These are phyloP conservation scores for Vitis amurensis DNA, from an alignment of 164 flowering plant genomes.

Conservation along the genomic window DNA sequence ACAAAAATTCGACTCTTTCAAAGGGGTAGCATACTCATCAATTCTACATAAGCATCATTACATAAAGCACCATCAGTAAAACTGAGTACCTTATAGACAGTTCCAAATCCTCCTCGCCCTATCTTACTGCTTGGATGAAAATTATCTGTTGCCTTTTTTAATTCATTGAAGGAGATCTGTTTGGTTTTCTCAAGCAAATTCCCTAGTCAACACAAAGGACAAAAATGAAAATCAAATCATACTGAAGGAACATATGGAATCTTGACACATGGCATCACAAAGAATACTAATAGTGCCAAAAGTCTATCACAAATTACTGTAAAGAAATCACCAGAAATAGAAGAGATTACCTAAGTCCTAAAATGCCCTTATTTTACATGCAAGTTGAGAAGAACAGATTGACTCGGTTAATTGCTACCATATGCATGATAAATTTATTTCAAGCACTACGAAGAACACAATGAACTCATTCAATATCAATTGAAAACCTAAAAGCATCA, in stretches of 20 bases:
- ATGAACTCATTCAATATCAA: too few species aligned
- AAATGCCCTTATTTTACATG: too few species aligned
- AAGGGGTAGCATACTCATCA: neutral
- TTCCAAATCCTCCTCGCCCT: constrained; percentile 83
- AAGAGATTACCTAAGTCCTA: too few species aligned
- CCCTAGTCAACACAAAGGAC: constrained; percentile 23
- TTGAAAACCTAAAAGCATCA: too few species aligned
- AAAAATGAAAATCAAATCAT: neutral
- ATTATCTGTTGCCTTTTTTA: constrained; percentile 55
- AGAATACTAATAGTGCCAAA: neutral
- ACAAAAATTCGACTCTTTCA: neutral
- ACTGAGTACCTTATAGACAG: constrained; percentile 62
- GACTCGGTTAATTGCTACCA: too few species aligned
- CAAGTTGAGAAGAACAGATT: too few species aligned
- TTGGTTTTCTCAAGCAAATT: constrained; percentile 33
- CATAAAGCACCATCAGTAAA: neutral
- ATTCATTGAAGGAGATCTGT: constrained; percentile 49
- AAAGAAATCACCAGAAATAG: neutral
- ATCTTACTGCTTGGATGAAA: constrained; percentile 57
- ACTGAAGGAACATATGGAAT: neutral
- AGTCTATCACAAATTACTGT: neutral
- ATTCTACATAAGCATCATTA: neutral
- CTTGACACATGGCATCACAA: neutral
- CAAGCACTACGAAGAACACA: too few species aligned
- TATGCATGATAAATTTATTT: too few species aligned